These are phyloP conservation scores for Bocquillonia castaneifolia DNA, from an alignment of 441 rosid species.

Conservation along the genomic window DNA sequence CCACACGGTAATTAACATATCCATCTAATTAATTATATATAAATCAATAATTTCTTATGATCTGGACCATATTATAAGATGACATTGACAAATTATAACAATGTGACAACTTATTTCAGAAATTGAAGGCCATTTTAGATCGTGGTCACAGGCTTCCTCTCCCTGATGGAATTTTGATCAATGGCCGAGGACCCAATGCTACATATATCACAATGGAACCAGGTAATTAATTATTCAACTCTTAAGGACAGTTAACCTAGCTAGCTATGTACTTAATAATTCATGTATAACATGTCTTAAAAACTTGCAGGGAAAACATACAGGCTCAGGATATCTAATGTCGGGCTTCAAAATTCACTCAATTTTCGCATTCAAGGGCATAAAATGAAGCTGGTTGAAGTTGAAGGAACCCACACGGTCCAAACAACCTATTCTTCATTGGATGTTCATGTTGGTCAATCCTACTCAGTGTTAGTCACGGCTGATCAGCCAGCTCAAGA, in stretches of 20 bases:
- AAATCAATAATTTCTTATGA: no score
- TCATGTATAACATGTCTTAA: not conserved
- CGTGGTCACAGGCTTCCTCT: constrained; percentile 51
- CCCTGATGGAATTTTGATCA: constrained; percentile 75
- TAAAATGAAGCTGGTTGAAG: constrained; percentile 73
- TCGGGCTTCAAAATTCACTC: constrained; percentile 65
- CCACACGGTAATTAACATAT: constrained; percentile 48
- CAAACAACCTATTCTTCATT: constrained; percentile 62
- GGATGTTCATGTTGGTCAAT: constrained; percentile 86
- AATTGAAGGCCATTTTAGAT: constrained; percentile 51
- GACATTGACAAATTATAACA: no score
- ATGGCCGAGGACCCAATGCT: constrained; percentile 66
- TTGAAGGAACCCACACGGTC: constrained; percentile 84
- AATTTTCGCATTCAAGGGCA: constrained; percentile 86
- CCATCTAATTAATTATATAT: no score
- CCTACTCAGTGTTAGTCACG: constrained; percentile 72
- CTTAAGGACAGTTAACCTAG: no score
- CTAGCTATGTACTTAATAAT: no score
- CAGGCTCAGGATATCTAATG: constrained; percentile 79
- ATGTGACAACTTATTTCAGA: constrained; percentile 35
- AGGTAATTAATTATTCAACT: constrained; percentile 26
- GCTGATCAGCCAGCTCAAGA: constrained; percentile 69
- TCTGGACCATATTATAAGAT: not conserved
- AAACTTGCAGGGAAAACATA: constrained; percentile 62
- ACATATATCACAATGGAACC: constrained; percentile 54